Conservation (phyloP, 1,284 basidiomycete genomes). For the Trichosporon ovoides region DNA sequence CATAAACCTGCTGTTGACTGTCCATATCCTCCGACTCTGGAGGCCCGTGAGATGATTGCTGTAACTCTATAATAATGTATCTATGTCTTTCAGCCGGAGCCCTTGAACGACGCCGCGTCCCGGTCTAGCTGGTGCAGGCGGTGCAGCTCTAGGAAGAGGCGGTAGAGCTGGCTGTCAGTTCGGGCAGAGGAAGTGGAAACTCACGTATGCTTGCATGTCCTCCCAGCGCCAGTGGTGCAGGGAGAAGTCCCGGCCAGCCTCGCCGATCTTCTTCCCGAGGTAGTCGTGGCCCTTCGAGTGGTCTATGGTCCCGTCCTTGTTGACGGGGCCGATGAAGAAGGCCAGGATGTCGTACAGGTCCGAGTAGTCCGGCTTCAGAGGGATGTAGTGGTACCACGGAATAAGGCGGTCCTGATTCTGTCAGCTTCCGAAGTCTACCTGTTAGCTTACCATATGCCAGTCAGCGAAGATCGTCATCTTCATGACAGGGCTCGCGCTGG, state of each 20-base stretch:
- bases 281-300: slow-evolving; percentile 43
- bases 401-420: slow-evolving; percentile 18
- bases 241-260: slow-evolving; percentile 50
- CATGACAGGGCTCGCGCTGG: slow-evolving; percentile 46
- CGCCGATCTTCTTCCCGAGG: slow-evolving; percentile 51
- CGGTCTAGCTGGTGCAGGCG: slow-evolving; percentile 42
- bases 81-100: not conserved
- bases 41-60: not conserved
- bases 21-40: not conserved
- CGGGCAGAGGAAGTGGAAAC: slow-evolving; percentile 3
- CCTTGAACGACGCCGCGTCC: slow-evolving; percentile 25
- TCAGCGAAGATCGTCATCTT: slow-evolving; percentile 50
- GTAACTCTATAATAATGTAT: not conserved
- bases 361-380: slow-evolving; percentile 50
- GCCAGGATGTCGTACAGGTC: slow-evolving; percentile 52
- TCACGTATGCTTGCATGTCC: slow-evolving; percentile 52
- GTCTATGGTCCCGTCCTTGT: slow-evolving; percentile 40
- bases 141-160: slow-evolving; percentile 43
- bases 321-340: slow-evolving; percentile 49
- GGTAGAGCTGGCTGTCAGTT: slow-evolving; percentile 36
- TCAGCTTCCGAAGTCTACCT: not conserved
- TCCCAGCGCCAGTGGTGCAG: slow-evolving; percentile 51
- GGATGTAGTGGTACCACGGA: slow-evolving; percentile 51
- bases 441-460: slow-evolving; percentile 44
- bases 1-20: not conserved